Percentiles rank a stretch among this genome's conserved stretches.
phyloP scores from a whole-genome alignment of 495 filamentous ascomycete species.

The Talaromyces nanjingensis region DNA sequence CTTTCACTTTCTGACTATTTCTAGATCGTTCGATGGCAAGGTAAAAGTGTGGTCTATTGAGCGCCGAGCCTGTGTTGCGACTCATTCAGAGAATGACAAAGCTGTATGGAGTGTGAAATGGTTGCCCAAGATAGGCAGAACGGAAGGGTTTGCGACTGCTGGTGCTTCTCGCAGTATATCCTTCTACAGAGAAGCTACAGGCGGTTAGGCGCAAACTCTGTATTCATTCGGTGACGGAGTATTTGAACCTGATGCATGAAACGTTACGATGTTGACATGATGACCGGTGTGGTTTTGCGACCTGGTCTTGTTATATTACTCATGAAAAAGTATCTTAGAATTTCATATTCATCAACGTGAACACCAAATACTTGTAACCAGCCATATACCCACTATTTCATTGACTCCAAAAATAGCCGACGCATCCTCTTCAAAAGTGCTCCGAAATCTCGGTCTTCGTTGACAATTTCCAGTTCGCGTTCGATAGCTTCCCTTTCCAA shows the following conservation, averaged over 20 bases:
- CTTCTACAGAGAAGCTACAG: slow-evolving; percentile 90
- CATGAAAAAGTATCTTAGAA: neutral
- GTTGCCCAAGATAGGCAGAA: slow-evolving; percentile 70
- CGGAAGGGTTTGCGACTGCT: slow-evolving; percentile 80
- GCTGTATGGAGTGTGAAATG: slow-evolving; percentile 82
- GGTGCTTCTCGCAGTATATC: slow-evolving; percentile 73
- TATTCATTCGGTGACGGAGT: neutral
- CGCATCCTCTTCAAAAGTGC: slow-evolving; percentile 87
- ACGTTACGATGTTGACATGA: neutral
- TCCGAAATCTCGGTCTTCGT: slow-evolving; percentile 77
- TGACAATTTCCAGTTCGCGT: slow-evolving; percentile 59
- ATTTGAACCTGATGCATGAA: neutral
- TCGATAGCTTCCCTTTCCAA: slow-evolving; percentile 67
- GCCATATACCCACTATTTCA: slow-evolving; percentile 34
- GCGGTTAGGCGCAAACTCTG: slow-evolving; percentile 36
- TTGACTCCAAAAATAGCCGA: slow-evolving; percentile 61
- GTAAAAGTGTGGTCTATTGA: slow-evolving; percentile 93
- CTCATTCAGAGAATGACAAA: slow-evolving; percentile 83
- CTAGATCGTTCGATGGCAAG: slow-evolving; percentile 77
- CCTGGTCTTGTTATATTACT: neutral
- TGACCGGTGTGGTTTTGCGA: neutral
- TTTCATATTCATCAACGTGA: neutral
- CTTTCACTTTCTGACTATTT: neutral
- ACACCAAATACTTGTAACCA: neutral
- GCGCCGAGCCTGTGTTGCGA: slow-evolving; percentile 75